Percentiles rank a stretch among this genome's conserved stretches.
Conservation (phyloP, 2,329 filamentous ascomycete species). For the Apiospora arundinis region DNA sequence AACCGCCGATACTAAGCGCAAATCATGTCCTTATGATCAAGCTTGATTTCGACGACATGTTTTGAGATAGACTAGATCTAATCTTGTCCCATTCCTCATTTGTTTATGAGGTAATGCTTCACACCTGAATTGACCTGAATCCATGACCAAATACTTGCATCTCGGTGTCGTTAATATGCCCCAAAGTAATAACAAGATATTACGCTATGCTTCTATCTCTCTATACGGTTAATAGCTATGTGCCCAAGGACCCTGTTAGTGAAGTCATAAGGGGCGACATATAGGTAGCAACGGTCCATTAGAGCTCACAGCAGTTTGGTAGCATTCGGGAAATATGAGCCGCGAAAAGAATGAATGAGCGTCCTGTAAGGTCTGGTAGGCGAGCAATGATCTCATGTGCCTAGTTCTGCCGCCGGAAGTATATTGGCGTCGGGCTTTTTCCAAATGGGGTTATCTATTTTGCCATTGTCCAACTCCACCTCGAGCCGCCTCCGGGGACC, state of each 20-base stretch:
- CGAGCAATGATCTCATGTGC: slow-evolving; percentile 19
- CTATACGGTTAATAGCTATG: background rate
- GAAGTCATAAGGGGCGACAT: too few species aligned
- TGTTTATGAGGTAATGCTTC: background rate
- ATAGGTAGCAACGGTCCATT: background rate
- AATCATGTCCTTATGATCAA: background rate
- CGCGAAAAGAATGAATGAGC: background rate
- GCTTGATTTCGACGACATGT: background rate
- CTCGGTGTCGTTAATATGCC: background rate
- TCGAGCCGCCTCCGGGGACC: background rate
- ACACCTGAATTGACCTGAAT: background rate
- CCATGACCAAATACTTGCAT: background rate
- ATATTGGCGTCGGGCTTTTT: background rate
- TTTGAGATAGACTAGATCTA: background rate
- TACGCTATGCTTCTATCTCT: background rate
- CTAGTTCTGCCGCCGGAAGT: background rate
- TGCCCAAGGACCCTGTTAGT: background rate
- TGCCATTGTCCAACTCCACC: background rate
- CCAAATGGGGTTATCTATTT: slow-evolving; percentile 13
- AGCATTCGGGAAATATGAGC: background rate
- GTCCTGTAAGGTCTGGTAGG: background rate
- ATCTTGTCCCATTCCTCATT: background rate
- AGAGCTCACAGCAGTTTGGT: background rate
- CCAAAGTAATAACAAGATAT: background rate
- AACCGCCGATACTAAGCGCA: slow-evolving; percentile 6